Percentiles rank a stretch among this genome's conserved stretches.
phyloP scores from a whole-genome alignment of 1,139 yeast genomes.

The Saccharomyces hybrid region DNA sequence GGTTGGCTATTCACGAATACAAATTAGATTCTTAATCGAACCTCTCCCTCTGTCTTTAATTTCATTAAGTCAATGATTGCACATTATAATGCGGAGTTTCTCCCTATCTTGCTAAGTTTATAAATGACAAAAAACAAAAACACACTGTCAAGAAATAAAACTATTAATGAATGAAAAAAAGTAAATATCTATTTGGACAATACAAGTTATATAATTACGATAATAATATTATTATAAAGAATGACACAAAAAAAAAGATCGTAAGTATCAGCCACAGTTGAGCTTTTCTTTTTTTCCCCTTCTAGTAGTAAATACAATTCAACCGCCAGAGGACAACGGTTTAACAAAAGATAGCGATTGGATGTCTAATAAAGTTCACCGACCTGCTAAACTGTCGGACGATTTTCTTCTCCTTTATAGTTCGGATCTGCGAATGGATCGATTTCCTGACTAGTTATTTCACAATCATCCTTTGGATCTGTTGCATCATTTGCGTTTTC shows the following conservation, averaged over 20 bases:
- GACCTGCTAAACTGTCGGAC: background rate
- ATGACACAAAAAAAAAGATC: background rate
- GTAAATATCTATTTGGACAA: background rate
- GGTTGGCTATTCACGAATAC: background rate
- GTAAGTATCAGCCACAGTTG: background rate
- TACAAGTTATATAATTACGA: background rate
- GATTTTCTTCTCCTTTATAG: background rate
- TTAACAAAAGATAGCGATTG: background rate
- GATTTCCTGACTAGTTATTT: conserved; percentile 3
- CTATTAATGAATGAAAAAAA: too few relatives aligned
- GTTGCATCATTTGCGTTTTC: conserved; percentile 58
- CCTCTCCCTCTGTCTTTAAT: too few relatives aligned
- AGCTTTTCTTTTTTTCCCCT: background rate
- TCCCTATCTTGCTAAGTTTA: background rate
- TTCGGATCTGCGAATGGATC: conserved; percentile 14
- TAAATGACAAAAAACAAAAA: background rate
- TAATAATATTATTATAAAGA: background rate
- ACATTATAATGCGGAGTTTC: background rate
- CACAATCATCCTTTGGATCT: conserved; percentile 26
- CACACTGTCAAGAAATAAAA: background rate
- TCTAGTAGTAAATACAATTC: background rate
- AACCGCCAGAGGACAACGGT: background rate
- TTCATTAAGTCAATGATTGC: background rate
- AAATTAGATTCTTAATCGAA: too few relatives aligned
- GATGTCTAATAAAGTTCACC: background rate